Base-by-base conservation (phyloP, 2,329 filamentous ascomycete genomes). In the Zymoseptoria passerinii region DNA sequence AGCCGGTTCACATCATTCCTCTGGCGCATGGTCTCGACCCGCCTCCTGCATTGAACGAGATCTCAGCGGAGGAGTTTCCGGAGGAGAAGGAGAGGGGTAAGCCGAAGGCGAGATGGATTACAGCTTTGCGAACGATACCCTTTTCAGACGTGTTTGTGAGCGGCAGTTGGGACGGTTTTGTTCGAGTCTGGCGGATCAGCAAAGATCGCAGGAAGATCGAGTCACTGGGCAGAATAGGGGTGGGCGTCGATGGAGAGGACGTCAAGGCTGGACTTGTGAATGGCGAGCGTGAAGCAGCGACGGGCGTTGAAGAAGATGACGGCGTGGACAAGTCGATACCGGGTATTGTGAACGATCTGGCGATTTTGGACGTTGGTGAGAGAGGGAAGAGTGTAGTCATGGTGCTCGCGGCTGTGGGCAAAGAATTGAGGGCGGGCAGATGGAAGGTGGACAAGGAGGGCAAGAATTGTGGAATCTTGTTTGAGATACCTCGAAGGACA, bases 141-240 rank as follows among this genome's bases (percentile, higher is more conserved):
- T 96, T 92, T 72, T 92, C 90, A 4, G 91, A 99, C 69, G 78
- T 96, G 54, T 84, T 99, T 58, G 79, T 99, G 54, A 95, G 86
- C 64, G 94, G 92, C 29, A 96, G 90, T 74, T 99, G 92, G 92
- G 94, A 95, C 71, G 94, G 94, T 2, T 85, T 83, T 73, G 81
- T 99, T 58, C 81, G 92, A 53, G 87, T 87, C 4, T 99, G 94
- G 94, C 85, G 82, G 61, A 80, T 99, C 19, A 88, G 85, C 55
- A 84, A 89, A 49, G 92, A 96, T 72, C 94, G 92, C 76, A 84
- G 83, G 72, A 85, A 81, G 63, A 82, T 99, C 50, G 86, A 94
- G 68, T 76, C 83, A 0, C 74, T 90, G 7, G 91, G 90, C 1
- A 79, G 84, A 16, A 28, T 71, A 6, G 68, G 87, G 10, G 73